These are phyloP conservation scores for Alternaria panax DNA, from an alignment of 2,329 filamentous ascomycete genomes.

Conservation along the genomic window DNA sequence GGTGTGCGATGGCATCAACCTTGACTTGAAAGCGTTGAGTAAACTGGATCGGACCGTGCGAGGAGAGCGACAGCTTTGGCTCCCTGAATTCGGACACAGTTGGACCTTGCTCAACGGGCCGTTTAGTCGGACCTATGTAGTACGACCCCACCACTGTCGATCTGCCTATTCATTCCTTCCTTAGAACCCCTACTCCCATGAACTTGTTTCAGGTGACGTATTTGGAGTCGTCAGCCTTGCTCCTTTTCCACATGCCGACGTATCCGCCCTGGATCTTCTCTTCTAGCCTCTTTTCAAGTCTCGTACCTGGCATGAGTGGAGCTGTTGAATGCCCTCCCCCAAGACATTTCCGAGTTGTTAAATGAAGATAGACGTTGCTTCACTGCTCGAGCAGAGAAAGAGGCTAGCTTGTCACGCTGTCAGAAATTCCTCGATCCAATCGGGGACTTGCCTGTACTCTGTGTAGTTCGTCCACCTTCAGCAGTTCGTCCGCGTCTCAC, in stretches of 20 bases:
- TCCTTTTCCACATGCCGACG: neutral
- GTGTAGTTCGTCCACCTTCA: neutral
- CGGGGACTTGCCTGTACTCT: neutral
- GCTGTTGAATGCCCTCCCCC: neutral
- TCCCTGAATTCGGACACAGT: neutral
- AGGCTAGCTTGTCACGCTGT: neutral
- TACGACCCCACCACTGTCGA: neutral
- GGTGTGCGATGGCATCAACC: neutral
- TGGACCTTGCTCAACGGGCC: neutral
- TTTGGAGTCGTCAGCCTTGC: neutral
- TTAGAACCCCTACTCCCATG: neutral
- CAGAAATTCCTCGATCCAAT: neutral
- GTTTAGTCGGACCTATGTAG: conserved; percentile 1
- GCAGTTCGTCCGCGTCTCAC: conserved; percentile 4
- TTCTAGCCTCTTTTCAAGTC: neutral
- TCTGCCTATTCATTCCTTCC: neutral
- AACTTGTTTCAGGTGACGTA: neutral
- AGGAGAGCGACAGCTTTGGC: neutral
- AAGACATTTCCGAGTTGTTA: neutral
- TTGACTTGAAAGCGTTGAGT: neutral
- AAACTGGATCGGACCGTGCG: neutral
- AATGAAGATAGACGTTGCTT: conserved; percentile 8
- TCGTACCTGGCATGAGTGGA: neutral
- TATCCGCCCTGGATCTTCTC: neutral
- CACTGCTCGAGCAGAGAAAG: neutral